Base-by-base conservation (phyloP, 2,329 filamentous ascomycete species). In the Thelonectria rubi region DNA sequence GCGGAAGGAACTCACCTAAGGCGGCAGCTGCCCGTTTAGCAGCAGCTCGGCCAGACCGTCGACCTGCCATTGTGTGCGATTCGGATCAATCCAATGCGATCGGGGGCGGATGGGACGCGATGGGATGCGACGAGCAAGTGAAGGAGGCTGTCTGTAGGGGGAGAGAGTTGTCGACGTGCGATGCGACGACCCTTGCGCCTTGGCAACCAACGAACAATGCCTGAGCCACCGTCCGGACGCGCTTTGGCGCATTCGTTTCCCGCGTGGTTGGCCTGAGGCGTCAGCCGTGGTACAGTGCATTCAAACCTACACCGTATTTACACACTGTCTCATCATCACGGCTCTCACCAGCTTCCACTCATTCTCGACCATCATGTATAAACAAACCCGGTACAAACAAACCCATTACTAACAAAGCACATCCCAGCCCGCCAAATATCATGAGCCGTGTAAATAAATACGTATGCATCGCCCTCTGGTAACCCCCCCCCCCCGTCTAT, bases 11-110 rank as follows among this genome's bases (percentile, higher is more conserved):
- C 81, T 73, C 77, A 85, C 82, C 82, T 68, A 85, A 75, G 65
- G 82, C 82, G 65, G 82, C 82, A 63, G 82, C 81, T 63, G 82
- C 82, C 72, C 81, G 81, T 75, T 82, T 84, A 47, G 82, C 82
- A 64, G 82, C 82, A 66, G 82, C 82, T 75, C 82, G 81, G 64
- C 82, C 82, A 66, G 82, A 83, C 73, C 82, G 77, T 74, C 80
- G 80, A 65, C 81, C 80, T 65, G 72, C 72, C 74, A 76, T 76
- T 62, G 53, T 66, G 39, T 21, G 8, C 34, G 34, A 37, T 37
- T 47, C 45, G 26, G 24, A 24, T n/a, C 30, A 20, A 17, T 60
- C 34, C 34, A 40, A 55, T 58, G 32, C 47, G 55, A 48, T 64
- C 54, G 54, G 58, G 58, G 50, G 62, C 58, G 55, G 58, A 64